phyloP scores from a whole-genome alignment of 805 yeast genomes.

The Cyberlindnera petersonii region DNA sequence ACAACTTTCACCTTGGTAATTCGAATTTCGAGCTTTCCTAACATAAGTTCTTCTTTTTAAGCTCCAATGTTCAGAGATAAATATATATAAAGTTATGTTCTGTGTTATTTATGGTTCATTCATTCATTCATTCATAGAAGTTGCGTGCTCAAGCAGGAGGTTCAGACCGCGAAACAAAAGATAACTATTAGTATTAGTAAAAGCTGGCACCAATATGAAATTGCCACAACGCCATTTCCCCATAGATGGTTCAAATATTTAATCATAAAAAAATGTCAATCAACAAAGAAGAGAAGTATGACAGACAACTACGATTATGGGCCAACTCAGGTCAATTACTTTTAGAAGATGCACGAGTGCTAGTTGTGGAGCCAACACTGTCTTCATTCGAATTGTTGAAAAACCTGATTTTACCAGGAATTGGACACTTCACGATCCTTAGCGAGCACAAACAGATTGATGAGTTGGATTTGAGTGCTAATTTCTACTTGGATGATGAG shows the following conservation, averaged over 20 bases:
- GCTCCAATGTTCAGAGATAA: too few relatives aligned
- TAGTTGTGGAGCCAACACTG: conserved; percentile 55
- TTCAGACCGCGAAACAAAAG: too few relatives aligned
- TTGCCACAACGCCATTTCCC: neutral
- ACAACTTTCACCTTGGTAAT: too few relatives aligned
- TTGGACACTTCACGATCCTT: conserved; percentile 62
- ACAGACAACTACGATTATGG: conserved; percentile 89
- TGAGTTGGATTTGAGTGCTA: conserved; percentile 45
- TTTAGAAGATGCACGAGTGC: conserved; percentile 53
- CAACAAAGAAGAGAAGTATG: conserved; percentile 53
- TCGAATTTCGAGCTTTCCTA: too few relatives aligned
- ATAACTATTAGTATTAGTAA: too few relatives aligned
- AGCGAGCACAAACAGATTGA: conserved; percentile 32
- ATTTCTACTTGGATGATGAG: conserved; percentile 53
- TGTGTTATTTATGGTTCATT: too few relatives aligned
- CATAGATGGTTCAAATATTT: neutral
- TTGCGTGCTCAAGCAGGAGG: too few relatives aligned
- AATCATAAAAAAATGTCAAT: neutral
- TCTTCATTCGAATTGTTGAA: conserved; percentile 68
- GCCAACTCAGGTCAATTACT: conserved; percentile 67
- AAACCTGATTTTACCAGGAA: conserved; percentile 73
- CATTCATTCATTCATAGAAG: too few relatives aligned
- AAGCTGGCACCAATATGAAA: too few relatives aligned
- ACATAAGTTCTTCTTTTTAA: too few relatives aligned
- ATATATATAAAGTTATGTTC: too few relatives aligned